Base-by-base conservation (phyloP, 73 alveolate species). In the Uronychia binucleata region DNA sequence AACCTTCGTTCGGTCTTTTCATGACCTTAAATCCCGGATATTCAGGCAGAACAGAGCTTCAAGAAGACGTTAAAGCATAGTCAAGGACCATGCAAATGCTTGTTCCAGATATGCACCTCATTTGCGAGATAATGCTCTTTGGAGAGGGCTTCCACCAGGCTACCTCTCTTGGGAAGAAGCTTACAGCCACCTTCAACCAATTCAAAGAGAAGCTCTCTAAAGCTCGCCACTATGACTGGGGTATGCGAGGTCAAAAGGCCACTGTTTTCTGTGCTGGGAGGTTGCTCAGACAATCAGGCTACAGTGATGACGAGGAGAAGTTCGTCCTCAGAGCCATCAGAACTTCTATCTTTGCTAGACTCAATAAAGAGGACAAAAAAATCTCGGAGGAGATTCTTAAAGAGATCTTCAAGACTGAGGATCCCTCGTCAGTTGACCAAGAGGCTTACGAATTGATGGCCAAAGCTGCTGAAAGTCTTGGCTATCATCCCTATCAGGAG, bases 41-140 rank as follows among this genome's bases (percentile, higher is more conserved):
- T 95, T 97, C 98, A 58, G 99, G 99, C 33, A 96, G 99, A 95
- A 96, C 99, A 31, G 99, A 95, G 86, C 91, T 96, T 33, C 99
- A 98, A 31, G 99, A 96, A 89, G 94, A 94, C 82, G 74, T 96
- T 13, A 94, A 96, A 80, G 90, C 95, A 26, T 85, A 94, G 30
- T 96, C 94, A 81, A 90, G 98, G 83, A 98, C 99, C 30, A 98
- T 96, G 8, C 89, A 96, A 80, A 96, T 96, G 99, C 93, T 96
- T 98, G 94, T 96, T 79, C 99, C 99, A 1, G 96, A 94, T 93
- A 85, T 85, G 83, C 83, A 84, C 79, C 80, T 83, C 82, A 90
- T 90, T 46, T 57, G 88, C 74, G 95, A 90, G 77, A 90, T 89
- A 83, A 82, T 85, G 86, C 82, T 90, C 78, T 90, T 84, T 84